Base-by-base conservation (phyloP, 2,329 filamentous ascomycete species). In the Monilinia polystroma region DNA sequence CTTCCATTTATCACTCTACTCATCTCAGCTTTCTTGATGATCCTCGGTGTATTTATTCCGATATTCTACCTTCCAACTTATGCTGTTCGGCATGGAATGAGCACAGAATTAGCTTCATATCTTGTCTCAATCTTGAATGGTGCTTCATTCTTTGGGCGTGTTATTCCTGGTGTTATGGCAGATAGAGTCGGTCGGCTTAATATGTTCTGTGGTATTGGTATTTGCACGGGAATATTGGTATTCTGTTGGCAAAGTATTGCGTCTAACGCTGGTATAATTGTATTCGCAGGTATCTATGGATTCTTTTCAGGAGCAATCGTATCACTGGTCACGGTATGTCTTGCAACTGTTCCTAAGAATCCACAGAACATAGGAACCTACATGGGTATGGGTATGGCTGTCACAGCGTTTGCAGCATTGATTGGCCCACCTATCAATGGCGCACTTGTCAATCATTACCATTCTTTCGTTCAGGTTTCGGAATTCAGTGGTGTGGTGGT, bases 301-400 rank as follows among this genome's bases (percentile, higher is more conserved):
- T 69, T 69, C 45, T 67, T 54, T 20, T 69, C 66, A 1, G 78
- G 77, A 3, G 74, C 74, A 0, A 75, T 78, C 38, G 71, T 79
- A 10, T 76, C 75, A 16, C 64, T 74, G 2, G 68, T 72, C 64
- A 62, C 69, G 1, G 68, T 71, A 5, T 68, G 66, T 38, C 49
- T 73, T 1, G 57, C 71, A 6, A 64, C 67, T 14, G 76, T 87
- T 2, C 80, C 83, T 0, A 87, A 84, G 2, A 87, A 90, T 66
- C 82, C 91, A 32, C 80, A 84, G 38, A 82, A 90, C 75, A 88
- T 93, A 52, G 90, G 90, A 16, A 84, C 87, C 2, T 83, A 90
- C n/a, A 87, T 85, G 8, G 90, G 90, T 0, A 82, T 84, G 1
- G 82, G 85, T 18, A 90, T 90, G 75, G 83, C 84, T n/a, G 73